A percentile compares a stretch with the other conserved stretches of the same genome.
Evolutionary conservation across 768 basidiomycete species (phyloP).

Genomic region (Phanerochaete sordida): DNA sequence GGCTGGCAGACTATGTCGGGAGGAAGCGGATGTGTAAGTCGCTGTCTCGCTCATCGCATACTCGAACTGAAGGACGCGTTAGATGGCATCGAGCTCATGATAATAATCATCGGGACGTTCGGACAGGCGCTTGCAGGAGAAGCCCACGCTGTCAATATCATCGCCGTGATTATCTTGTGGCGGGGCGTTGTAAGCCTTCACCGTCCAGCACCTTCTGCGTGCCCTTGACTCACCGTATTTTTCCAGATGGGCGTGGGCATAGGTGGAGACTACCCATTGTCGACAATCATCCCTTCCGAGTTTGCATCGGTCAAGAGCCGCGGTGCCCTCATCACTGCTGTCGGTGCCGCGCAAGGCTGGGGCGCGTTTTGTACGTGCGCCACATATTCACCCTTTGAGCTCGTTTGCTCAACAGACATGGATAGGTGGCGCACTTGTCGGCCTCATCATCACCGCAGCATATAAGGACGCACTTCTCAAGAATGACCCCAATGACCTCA

Average conservation of each 20-base stretch:
- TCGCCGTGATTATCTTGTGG: slow-evolving; percentile 43
- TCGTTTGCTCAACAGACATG: background rate
- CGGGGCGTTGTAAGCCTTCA: slow-evolving; percentile 20
- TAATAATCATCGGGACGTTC: slow-evolving; percentile 36
- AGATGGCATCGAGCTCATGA: slow-evolving; percentile 43
- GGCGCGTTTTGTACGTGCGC: slow-evolving; percentile 30
- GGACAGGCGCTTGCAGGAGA: slow-evolving; percentile 36
- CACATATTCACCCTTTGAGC: background rate
- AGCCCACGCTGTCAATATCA: slow-evolving; percentile 33
- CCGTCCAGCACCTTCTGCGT: too few species aligned
- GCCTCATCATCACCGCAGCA: slow-evolving; percentile 46
- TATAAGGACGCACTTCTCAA: slow-evolving; percentile 34
- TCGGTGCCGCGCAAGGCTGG: slow-evolving; percentile 43
- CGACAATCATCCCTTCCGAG: slow-evolving; percentile 43
- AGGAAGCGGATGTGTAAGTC: slow-evolving; percentile 34
- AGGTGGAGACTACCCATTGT: slow-evolving; percentile 33
- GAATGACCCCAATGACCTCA: slow-evolving; percentile 24
- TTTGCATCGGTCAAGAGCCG: slow-evolving; percentile 42
- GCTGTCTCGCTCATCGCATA: background rate
- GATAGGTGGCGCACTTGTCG: slow-evolving; percentile 65
- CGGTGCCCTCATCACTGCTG: slow-evolving; percentile 45
- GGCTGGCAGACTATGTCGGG: slow-evolving; percentile 40
- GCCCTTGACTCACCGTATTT: too few species aligned
- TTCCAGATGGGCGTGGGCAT: slow-evolving; percentile 5
- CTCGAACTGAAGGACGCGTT: background rate